Base-by-base conservation (phyloP, 1,284 basidiomycete genomes). In the Moniliophthora roreri region DNA sequence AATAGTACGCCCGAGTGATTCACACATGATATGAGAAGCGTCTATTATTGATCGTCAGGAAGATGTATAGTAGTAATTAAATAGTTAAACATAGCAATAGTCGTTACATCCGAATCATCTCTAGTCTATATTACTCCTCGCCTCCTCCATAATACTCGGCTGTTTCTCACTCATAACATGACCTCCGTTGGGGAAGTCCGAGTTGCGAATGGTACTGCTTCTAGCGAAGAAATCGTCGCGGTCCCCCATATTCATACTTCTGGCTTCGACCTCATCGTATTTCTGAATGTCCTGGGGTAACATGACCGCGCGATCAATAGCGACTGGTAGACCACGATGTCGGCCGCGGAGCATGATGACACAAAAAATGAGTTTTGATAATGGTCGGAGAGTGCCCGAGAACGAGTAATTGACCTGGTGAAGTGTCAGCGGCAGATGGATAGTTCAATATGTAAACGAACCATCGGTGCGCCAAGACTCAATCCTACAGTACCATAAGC, bases 401-500 rank as follows among this genome's bases (percentile, higher is more conserved):
- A 97, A 81, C 0, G 92, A 93, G 63, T 84, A 91, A 62, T 87
- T 87, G 63, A 79, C 74, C 89, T 90, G 42, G 37, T 42, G 59
- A 42, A 45, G 15, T 20, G 15, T 16, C 24, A 7, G 32, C 7
- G 35, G 28, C 24, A 61, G 7, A 38, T 21, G 16, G 15, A 34
- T 20, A 28, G 18, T 4, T 18, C 21, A 47, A 18, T 45, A 16
- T 7, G 24, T 15, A 23, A 39, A 20, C 5, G 18, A 34, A 88
- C 87, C n/a, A 69, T 73, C 21, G 85, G 82, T 35, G 85, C 72
- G 7, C 87, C 87, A 6, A 89, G 72, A 66, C 87, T 93, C 3
- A 97, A 77, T 0, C 94, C 95, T 55, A 97, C 93, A 3, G 89
- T 90, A 3, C 93, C 93, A 65, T 96, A 97, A 0, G 93, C 95